Percentiles rank a stretch among this genome's conserved stretches.
phyloP scores from a whole-genome alignment of 495 filamentous ascomycete species.

The Aspergillus kassunensis region DNA sequence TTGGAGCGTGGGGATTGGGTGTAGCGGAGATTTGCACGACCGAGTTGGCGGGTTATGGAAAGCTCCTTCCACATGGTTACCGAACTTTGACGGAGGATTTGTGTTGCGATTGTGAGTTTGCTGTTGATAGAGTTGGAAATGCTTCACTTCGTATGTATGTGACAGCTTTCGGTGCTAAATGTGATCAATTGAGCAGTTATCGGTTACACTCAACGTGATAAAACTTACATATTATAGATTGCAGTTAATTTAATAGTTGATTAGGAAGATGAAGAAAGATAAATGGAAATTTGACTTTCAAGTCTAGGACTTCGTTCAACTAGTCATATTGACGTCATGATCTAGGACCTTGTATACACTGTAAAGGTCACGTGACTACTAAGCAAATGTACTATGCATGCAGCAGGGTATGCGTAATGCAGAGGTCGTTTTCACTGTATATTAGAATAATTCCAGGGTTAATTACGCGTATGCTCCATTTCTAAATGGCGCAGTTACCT shows the following conservation, averaged over 20 bases:
- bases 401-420: background rate
- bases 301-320: background rate
- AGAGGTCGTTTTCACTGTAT: no score
- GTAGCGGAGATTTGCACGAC: background rate
- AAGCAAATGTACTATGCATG: constrained; percentile 2
- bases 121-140: no score
- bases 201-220: no score
- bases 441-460: no score
- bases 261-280: background rate
- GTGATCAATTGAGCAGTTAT: background rate
- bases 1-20: background rate
- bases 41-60: background rate
- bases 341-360: background rate
- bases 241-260: background rate
- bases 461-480: no score
- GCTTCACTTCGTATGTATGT: no score
- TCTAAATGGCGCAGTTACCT: no score
- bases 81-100: background rate
- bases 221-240: background rate
- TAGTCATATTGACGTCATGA: constrained; percentile 39
- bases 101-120: no score
- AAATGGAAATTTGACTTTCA: background rate
- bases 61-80: constrained; percentile 6
- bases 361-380: background rate
- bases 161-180: background rate